A percentile compares a stretch with the other conserved stretches of the same genome.
These are phyloP conservation scores for Aspergillus chevalieri DNA, from an alignment of 2,329 filamentous ascomycete species.

Conservation along the genomic window DNA sequence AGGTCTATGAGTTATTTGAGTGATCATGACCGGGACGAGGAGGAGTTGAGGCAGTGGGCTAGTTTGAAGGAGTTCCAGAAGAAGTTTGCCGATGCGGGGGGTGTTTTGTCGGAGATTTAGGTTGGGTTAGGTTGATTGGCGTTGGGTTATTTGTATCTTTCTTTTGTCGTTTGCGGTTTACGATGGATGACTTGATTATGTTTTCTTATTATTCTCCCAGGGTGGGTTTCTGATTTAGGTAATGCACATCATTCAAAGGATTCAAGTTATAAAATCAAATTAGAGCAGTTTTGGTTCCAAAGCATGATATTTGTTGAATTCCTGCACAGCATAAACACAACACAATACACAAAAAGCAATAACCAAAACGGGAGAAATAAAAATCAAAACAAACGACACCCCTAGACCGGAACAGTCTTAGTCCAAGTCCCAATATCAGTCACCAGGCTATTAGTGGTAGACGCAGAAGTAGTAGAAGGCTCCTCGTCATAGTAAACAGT, in stretches of 20 bases:
- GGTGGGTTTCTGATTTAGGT: background rate
- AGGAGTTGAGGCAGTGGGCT: slow-evolving; percentile 70
- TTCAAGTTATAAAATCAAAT: background rate
- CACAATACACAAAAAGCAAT: no score
- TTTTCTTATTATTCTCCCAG: background rate
- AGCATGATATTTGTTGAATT: no score
- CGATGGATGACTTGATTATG: background rate
- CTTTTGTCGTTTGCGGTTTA: background rate
- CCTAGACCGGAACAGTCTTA: no score
- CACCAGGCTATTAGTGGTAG: no score
- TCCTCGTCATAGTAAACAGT: no score
- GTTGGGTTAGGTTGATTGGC: slow-evolving; percentile 11
- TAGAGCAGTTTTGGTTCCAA: background rate
- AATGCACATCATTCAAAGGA: background rate
- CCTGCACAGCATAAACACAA: no score
- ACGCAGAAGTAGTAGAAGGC: no score
- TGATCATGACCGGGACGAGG: slow-evolving; percentile 60
- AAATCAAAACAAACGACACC: no score
- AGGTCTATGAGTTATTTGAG: slow-evolving; percentile 33
- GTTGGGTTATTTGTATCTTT: background rate
- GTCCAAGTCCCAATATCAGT: no score
- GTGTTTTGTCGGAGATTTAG: slow-evolving; percentile 26
- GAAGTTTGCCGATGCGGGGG: slow-evolving; percentile 62
- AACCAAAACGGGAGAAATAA: no score
- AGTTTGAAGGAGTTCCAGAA: slow-evolving; percentile 72